Conservation (phyloP, 2,329 filamentous ascomycete species). For the Pseudomassariella vexata region DNA sequence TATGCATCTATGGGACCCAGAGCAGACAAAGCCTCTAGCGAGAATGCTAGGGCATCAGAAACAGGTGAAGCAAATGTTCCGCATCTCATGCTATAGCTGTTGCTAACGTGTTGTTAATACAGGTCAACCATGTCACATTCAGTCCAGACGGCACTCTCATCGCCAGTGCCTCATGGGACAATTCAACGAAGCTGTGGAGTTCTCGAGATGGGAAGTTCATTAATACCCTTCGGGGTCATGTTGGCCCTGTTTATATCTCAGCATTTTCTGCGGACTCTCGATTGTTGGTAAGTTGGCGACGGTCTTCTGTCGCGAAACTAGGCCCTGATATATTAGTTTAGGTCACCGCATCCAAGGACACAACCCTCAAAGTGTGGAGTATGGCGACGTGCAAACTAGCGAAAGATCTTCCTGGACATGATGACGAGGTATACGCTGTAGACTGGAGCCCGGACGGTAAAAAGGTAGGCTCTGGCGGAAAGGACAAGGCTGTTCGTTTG, state of each 20-base stretch:
- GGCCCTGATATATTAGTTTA: no score
- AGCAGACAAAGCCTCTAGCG: slow-evolving; percentile 75
- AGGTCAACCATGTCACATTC: slow-evolving; percentile 93
- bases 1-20: slow-evolving; percentile 91
- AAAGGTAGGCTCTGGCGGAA: slow-evolving; percentile 84
- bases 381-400: slow-evolving; percentile 77
- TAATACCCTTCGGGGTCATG: slow-evolving; percentile 82
- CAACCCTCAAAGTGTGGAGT: slow-evolving; percentile 88
- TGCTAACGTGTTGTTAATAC: no score
- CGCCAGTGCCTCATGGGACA: slow-evolving; percentile 87
- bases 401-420: slow-evolving; percentile 77
- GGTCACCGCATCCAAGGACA: slow-evolving; percentile 87
- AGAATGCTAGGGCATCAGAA: slow-evolving; percentile 92
- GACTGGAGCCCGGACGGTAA: slow-evolving; percentile 93
- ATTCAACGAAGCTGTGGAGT: slow-evolving; percentile 90
- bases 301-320: no score
- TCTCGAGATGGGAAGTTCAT: slow-evolving; percentile 73
- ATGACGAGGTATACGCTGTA: slow-evolving; percentile 88
- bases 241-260: slow-evolving; percentile 84
- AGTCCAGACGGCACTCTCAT: slow-evolving; percentile 85
- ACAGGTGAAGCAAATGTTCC: no score
- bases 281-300: slow-evolving; percentile 37
- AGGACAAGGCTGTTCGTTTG: slow-evolving; percentile 73
- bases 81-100: no score
- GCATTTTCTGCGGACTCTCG: slow-evolving; percentile 89